Conservation (phyloP, 306 rosid species). For the Cercis canadensis region DNA sequence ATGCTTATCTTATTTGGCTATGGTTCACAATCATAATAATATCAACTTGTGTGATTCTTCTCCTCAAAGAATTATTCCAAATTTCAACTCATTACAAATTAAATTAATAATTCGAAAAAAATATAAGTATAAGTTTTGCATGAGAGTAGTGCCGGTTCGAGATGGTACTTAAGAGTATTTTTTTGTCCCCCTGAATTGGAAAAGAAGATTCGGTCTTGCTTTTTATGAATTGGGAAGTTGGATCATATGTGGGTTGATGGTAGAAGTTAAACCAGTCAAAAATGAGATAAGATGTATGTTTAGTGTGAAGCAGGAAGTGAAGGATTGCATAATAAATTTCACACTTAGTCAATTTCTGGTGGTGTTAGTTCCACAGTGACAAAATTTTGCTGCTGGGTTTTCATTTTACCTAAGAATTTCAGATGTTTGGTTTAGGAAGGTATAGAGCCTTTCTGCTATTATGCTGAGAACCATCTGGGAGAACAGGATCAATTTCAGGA, state of each 20-base stretch:
- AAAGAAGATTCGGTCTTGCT: background rate
- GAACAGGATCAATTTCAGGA: background rate
- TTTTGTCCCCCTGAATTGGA: background rate
- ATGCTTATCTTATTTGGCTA: constrained; percentile 12
- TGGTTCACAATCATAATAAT: background rate
- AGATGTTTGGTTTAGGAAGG: background rate
- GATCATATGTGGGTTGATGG: too few species aligned
- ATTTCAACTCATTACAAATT: background rate
- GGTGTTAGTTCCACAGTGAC: background rate
- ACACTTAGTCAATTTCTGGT: background rate
- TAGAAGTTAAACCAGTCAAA: too few species aligned
- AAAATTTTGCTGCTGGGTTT: background rate
- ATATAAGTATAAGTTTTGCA: background rate
- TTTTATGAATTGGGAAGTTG: background rate
- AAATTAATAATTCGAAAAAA: background rate
- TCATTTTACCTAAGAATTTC: constrained; percentile 2
- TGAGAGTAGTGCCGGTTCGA: background rate
- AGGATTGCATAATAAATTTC: background rate
- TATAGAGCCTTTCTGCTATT: background rate
- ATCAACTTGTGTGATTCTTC: background rate
- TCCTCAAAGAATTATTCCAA: background rate
- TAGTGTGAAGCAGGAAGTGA: background rate
- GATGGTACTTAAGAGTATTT: background rate
- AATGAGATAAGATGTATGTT: background rate
- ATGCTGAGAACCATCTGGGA: background rate